Base-by-base conservation (phyloP, 2,329 filamentous ascomycete species). In the Paraphoma chrysanthemicola region DNA sequence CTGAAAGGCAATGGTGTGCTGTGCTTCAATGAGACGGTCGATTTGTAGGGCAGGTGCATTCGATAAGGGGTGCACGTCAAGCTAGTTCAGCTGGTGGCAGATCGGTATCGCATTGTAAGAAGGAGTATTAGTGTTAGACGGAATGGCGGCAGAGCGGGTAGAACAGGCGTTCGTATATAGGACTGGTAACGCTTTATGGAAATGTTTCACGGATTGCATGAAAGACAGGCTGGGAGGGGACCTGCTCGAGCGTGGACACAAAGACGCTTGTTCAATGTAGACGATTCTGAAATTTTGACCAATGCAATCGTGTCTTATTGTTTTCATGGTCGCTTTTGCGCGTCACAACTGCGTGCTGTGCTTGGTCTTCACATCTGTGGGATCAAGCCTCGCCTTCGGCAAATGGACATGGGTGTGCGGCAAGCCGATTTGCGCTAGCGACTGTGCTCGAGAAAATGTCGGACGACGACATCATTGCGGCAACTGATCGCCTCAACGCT, bases 11-110 rank as follows among this genome's bases (percentile, higher is more conserved):
- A 96, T 72, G 95, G 94, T 10, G 90, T 98, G 62, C 79, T 99
- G 75, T 86, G 91, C 66, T 99, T 99, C 77, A 96, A 94, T 74
- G 93, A 97, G 78, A 92, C 90, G 60, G 92, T 98, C 17, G 81
- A 83, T 44, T 77, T 80, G 69, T 80, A 66, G 59, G 43, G 16
- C 10, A 14, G 4, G 6, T 16, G 10, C 33, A n/a, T 38, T 6
- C 10, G 33, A 38, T 6, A 6, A 23, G 23, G 23, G 23, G 23
- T 23, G 23, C 23, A 23, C 23, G 5, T 23, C 23, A 23, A 3
- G 23, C 23, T 23, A 23, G 33, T 10, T 36, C 33, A 3, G 14
- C 14, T 10, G 14, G 33, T 36, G 14, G 14, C 14, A 14, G 14
- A 10, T 36, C 33, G 14, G 14, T 10, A 36, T 14, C 7, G 33